Evolutionary conservation across 2,329 filamentous ascomycete species (phyloP).

Genomic region (Beauveria sp.): DNA sequence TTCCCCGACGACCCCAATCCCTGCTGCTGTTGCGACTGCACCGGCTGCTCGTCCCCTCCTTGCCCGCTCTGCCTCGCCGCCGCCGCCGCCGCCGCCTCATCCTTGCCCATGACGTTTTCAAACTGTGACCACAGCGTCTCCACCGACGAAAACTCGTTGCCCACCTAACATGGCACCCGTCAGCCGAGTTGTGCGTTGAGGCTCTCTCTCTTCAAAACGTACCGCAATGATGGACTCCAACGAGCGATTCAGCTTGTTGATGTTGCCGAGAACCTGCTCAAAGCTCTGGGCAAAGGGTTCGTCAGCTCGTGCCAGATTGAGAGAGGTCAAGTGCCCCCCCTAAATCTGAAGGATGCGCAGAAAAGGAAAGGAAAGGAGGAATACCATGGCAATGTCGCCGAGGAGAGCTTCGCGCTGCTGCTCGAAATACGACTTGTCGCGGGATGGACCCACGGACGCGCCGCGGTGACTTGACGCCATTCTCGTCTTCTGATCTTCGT

Average conservation of each 20-base stretch:
- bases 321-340: too few relatives aligned
- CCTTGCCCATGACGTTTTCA: slow-evolving; percentile 86
- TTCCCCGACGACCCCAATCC: slow-evolving; percentile 5
- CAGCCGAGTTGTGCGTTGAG: not conserved
- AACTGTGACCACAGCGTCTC: slow-evolving; percentile 97
- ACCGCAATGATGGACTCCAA: slow-evolving; percentile 87
- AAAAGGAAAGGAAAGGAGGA: not conserved
- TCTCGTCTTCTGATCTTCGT: slow-evolving; percentile 12
- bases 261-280: slow-evolving; percentile 88
- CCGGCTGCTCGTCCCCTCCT: slow-evolving; percentile 16
- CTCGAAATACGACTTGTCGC: slow-evolving; percentile 60
- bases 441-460: slow-evolving; percentile 20
- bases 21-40: not conserved
- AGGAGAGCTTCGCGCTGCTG: slow-evolving; percentile 66
- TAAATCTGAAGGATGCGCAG: too few relatives aligned
- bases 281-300: slow-evolving; percentile 47
- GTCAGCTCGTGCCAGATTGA: too few relatives aligned
- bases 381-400: slow-evolving; percentile 63
- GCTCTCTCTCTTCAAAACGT: slow-evolving; percentile 13
- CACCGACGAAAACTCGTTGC: slow-evolving; percentile 95
- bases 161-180: slow-evolving; percentile 50
- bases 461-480: slow-evolving; percentile 27
- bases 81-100: slow-evolving; percentile 27
- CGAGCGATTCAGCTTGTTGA: slow-evolving; percentile 90
- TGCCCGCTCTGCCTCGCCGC: slow-evolving; percentile 19